phyloP scores from a whole-genome alignment of 1,139 yeast genomes.

The Pichia sp. region DNA sequence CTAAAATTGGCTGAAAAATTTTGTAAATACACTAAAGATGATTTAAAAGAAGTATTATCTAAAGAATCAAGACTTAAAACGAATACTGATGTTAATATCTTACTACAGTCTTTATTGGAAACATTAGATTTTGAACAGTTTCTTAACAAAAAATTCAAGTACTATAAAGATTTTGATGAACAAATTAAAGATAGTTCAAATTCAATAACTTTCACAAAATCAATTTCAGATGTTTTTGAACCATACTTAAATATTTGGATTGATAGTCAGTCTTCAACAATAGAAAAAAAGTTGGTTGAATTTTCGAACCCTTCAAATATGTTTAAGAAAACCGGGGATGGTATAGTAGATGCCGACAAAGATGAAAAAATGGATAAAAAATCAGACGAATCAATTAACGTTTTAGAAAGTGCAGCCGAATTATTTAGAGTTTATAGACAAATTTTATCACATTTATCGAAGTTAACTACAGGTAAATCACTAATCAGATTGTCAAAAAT shows the following conservation, averaged over 20 bases:
- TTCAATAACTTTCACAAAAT: conserved; percentile 38
- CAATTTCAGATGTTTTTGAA: conserved; percentile 71
- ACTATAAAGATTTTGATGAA: conserved; percentile 22
- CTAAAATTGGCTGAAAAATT: conserved; percentile 55
- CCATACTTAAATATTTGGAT: conserved; percentile 85
- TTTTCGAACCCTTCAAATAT: conserved; percentile 47
- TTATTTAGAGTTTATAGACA: conserved; percentile 72
- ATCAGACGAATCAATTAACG: conserved; percentile 27
- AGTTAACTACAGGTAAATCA: conserved; percentile 65
- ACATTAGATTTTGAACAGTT: conserved; percentile 75
- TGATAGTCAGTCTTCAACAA: conserved; percentile 66
- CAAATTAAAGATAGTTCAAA: conserved; percentile 14
- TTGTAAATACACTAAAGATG: conserved; percentile 64
- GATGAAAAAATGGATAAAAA: conserved; percentile 16
- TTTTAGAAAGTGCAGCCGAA: conserved; percentile 66
- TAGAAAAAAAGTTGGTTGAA: conserved; percentile 56
- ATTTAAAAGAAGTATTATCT: conserved; percentile 44
- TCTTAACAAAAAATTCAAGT: conserved; percentile 51
- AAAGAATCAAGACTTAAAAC: conserved; percentile 28
- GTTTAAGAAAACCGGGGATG: conserved; percentile 35
- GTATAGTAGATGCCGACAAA: conserved; percentile 24
- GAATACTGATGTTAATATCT: conserved; percentile 45
- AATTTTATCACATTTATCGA: conserved; percentile 66
- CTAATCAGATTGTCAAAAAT: conserved; percentile 56
- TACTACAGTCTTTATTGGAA: conserved; percentile 54